Percentiles rank a stretch among this genome's conserved stretches.
Conservation (phyloP, 352 stramenopile genomes). For the Phytopythium delawarense region DNA sequence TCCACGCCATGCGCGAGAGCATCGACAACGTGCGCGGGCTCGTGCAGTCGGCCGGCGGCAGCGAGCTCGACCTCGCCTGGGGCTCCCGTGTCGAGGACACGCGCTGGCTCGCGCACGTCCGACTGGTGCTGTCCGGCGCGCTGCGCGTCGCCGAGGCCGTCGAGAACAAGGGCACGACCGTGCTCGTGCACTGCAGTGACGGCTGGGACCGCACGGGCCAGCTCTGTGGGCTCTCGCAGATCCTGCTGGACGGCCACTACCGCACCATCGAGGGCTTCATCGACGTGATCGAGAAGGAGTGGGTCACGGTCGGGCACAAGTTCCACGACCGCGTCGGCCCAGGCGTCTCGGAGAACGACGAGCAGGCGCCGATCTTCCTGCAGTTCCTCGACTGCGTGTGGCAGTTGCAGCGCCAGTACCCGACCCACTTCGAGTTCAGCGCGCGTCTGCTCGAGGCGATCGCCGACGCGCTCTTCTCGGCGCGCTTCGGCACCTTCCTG, state of each 20-base stretch:
- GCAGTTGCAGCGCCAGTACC: constrained; percentile 78
- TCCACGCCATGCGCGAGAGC: constrained; percentile 90
- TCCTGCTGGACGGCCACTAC: constrained; percentile 88
- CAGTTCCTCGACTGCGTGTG: constrained; percentile 90
- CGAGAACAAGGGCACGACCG: constrained; percentile 62
- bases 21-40: constrained; percentile 63
- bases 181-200: constrained; percentile 90
- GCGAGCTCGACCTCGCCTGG: constrained; percentile 60
- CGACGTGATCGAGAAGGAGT: constrained; percentile 82
- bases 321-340: constrained; percentile 84
- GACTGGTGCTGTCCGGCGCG: constrained; percentile 60
- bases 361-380: constrained; percentile 85
- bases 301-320: constrained; percentile 83
- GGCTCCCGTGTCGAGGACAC: constrained; percentile 68
- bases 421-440: constrained; percentile 87
- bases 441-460: constrained; percentile 58
- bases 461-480: constrained; percentile 70
- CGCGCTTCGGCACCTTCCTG: constrained; percentile 81
- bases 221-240: constrained; percentile 78
- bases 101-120: constrained; percentile 76
- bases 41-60: constrained; percentile 27
- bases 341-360: constrained; percentile 64
- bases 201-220: constrained; percentile 91
- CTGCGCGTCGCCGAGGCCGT: constrained; percentile 62
- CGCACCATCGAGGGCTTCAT: constrained; percentile 82